Base-by-base conservation (phyloP, 768 basidiomycete genomes). In the Suillus placidus region DNA sequence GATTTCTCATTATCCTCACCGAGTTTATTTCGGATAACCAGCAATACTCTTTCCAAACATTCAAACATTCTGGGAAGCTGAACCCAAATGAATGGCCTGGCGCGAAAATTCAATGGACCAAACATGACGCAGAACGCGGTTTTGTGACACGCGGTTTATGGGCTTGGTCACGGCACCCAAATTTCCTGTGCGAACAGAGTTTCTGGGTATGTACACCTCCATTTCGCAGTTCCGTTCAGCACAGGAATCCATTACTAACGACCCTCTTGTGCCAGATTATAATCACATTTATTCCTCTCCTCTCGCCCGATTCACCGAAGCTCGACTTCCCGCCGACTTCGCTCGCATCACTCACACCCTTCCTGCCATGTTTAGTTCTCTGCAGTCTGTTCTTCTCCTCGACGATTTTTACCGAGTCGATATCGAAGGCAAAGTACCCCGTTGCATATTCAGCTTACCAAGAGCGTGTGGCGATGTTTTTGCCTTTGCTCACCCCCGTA, bases 11-110 rank as follows among this genome's bases (percentile, higher is more conserved):
- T 18, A 75, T 97, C 54, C 82, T 79, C 2, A 68, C 88, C 42
- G 96, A 99, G 73, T 94, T 93, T 78, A 87, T 85, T 1, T 85
- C 96, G 5, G 97, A 99, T 76, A 95, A 96, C 70, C 93, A 95
- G 74, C 97, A 98, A 71, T 95, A 86, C 76, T 87, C 90, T 4
- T 97, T 83, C 77, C 92, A 94, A 68, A 85, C 85, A 0, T 91
- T 88, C 78, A 98, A 99, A 76, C 87, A 75, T 74, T 20, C 79
- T 66, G 73, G 68, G 67, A 80, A 68, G 71, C 70, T 69, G 71
- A 73, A 57, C 65, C 74, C 38, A 72, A 79, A 62, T 40, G 86
- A 92, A 12, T 91, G 92, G 90, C 77, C 80, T 30, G 87, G 87
- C 9, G 85, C 91, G 4, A 82, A 86, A 32, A 83, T 93, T n/a